A percentile compares a stretch with the other conserved stretches of the same genome.
These are phyloP conservation scores for Ajuga chamaepitys DNA, from an alignment of 257 asterid genomes.

Conservation along the genomic window DNA sequence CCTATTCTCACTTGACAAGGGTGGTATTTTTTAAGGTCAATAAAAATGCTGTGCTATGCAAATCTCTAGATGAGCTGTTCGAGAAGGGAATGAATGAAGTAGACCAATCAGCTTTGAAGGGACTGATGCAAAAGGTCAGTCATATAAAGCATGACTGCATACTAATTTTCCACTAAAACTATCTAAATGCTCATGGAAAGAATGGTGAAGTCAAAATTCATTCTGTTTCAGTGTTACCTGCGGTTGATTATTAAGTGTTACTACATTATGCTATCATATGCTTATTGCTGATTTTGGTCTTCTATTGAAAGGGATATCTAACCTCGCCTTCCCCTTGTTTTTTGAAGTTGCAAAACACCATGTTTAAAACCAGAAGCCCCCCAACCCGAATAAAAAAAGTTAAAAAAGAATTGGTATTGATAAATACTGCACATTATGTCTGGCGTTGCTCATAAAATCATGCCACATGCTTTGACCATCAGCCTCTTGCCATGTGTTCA, in stretches of 20 bases:
- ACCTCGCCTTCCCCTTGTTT: not conserved
- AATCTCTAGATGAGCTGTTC: slow-evolving; percentile 74
- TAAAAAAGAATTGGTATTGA: not conserved
- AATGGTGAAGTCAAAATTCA: not conserved
- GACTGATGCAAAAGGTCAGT: slow-evolving; percentile 67
- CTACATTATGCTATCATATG: not conserved
- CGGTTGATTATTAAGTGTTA: not conserved
- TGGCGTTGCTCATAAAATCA: not conserved
- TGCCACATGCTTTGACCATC: not conserved
- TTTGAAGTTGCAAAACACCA: not conserved
- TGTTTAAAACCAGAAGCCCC: not conserved
- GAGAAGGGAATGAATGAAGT: slow-evolving; percentile 59
- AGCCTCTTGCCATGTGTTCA: not conserved
- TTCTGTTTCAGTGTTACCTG: not conserved
- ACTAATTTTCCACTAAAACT: slow-evolving; percentile 3
- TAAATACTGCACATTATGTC: not conserved
- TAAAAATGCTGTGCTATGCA: slow-evolving; percentile 76
- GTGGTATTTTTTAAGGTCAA: slow-evolving; percentile 51
- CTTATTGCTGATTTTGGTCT: not conserved
- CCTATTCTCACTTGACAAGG: slow-evolving; percentile 15
- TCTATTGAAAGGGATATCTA: not conserved
- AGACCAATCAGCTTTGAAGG: slow-evolving; percentile 45
- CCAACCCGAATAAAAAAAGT: not conserved
- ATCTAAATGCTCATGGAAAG: not conserved
- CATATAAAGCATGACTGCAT: slow-evolving; percentile 1